Evolutionary conservation across 2,329 filamentous ascomycete genomes (phyloP).

Genomic region (Phialocephala sp.): DNA sequence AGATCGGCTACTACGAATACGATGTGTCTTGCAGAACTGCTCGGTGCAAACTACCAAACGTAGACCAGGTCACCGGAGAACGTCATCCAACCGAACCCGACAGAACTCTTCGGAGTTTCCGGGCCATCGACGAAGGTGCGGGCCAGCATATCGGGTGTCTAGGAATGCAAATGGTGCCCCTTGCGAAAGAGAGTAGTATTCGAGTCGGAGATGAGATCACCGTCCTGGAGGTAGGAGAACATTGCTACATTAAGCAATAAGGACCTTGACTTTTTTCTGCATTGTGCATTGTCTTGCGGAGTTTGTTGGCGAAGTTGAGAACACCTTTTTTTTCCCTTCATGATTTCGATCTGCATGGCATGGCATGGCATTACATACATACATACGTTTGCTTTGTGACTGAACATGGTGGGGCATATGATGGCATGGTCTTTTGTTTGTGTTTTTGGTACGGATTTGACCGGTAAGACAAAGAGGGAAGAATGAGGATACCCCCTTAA

Average conservation of each 20-base stretch:
- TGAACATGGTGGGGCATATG: slow-evolving; percentile 3
- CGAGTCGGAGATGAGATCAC: slow-evolving; percentile 62
- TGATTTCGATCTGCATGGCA: neutral
- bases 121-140: slow-evolving; percentile 65
- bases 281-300: slow-evolving; percentile 8
- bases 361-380: slow-evolving; percentile 4
- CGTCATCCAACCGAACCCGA: slow-evolving; percentile 57
- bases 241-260: slow-evolving; percentile 35
- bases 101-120: slow-evolving; percentile 60
- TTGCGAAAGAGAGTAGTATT: slow-evolving; percentile 52
- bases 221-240: slow-evolving; percentile 48
- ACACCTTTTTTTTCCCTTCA: neutral
- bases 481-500: slow-evolving; percentile 7
- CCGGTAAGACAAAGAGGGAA: neutral
- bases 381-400: neutral
- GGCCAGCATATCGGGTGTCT: slow-evolving; percentile 59
- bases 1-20: slow-evolving; percentile 57
- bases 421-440: slow-evolving; percentile 9
- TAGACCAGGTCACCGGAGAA: slow-evolving; percentile 56
- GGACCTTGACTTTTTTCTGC: neutral
- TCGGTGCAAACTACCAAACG: slow-evolving; percentile 74
- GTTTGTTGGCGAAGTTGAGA: slow-evolving; percentile 7
- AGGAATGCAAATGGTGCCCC: slow-evolving; percentile 69
- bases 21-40: slow-evolving; percentile 69
- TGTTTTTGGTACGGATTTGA: neutral